Evolutionary conservation across 2,329 filamentous ascomycete species (phyloP), one percentile per base, ranked within the genome.

Genomic region (Simplicillium sp.): DNA sequence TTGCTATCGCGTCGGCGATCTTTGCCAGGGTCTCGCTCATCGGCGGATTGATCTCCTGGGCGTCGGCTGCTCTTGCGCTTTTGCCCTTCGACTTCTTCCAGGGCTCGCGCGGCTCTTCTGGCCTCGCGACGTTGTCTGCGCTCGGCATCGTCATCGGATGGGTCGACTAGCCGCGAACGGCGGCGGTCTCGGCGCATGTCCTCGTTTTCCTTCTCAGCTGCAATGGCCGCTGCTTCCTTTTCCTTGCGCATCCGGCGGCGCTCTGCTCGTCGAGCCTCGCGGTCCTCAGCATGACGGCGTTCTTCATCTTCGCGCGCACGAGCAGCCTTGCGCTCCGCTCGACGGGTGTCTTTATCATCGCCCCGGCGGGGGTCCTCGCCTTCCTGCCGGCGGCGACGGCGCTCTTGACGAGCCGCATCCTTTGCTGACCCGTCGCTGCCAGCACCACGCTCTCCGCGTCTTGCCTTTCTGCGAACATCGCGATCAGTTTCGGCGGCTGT

Each of bases 381-480:
- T 29, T 75, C 73, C 42, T 80, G 76, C 34, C 73, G 70, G 42
- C 63, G 70, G 38, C 69, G 68, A 31, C 70, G 73, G 33, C 70
- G 68, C 46, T 79, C 74, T 25, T 72, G 70, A 7, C 73, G 66
- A 15, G 68, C 65, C 35, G 76, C 75, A 13, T 80, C 75, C 48
- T 76, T 77, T 7, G 66, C 67, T 6, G 71, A 65, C 38, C 82
- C 78, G 40, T 80, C 74, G 18, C 46, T 49, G 9, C 40, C 43
- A 7, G 65, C 68, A 36, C 66, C 64, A 7, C 61, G 64, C 42
- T 79, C 75, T 2, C 72, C 69, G 13, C 71, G 72, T 39, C 68
- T 72, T 2, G 76, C 71, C 42, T 72, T 73, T n/a, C 81, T 72
- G 37, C 77, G 73, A 16, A 73, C 76, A 55, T 84, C 82, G 18